Conservation (phyloP, 1,284 basidiomycete species). For the Pascua guehoae region DNA sequence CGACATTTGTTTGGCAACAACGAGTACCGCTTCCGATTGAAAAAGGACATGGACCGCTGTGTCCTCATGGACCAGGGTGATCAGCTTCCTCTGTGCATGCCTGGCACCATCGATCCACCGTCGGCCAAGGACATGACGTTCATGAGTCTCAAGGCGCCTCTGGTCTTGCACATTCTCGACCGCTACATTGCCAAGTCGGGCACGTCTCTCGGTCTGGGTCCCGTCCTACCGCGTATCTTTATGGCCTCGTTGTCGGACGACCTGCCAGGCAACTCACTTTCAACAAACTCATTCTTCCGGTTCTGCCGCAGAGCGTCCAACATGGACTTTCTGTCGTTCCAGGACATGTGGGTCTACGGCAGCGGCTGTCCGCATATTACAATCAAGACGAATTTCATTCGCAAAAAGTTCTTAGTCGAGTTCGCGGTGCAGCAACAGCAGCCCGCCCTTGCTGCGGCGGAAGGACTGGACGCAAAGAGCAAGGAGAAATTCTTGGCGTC, state of each 20-base stretch:
- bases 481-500: slow-evolving; percentile 53
- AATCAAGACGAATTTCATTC: slow-evolving; percentile 87
- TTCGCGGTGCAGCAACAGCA: slow-evolving; percentile 86
- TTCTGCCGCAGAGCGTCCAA: slow-evolving; percentile 92
- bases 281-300: slow-evolving; percentile 85
- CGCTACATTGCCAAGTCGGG: slow-evolving; percentile 89
- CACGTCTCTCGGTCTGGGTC: slow-evolving; percentile 87
- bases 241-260: slow-evolving; percentile 91
- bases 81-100: slow-evolving; percentile 91
- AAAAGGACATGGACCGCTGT: slow-evolving; percentile 95
- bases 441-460: slow-evolving; percentile 57
- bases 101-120: slow-evolving; percentile 74
- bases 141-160: slow-evolving; percentile 89
- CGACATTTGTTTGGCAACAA: slow-evolving; percentile 89
- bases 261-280: slow-evolving; percentile 76
- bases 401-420: slow-evolving; percentile 97
- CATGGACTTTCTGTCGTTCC: slow-evolving; percentile 82
- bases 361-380: slow-evolving; percentile 91
- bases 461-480: slow-evolving; percentile 18
- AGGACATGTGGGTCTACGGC: slow-evolving; percentile 98
- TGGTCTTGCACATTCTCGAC: slow-evolving; percentile 94
- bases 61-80: slow-evolving; percentile 80
- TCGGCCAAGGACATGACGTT: slow-evolving; percentile 74
- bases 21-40: slow-evolving; percentile 91
- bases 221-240: slow-evolving; percentile 92